phyloP scores from a whole-genome alignment of 345 rosid species.

The Turnera subulata region DNA sequence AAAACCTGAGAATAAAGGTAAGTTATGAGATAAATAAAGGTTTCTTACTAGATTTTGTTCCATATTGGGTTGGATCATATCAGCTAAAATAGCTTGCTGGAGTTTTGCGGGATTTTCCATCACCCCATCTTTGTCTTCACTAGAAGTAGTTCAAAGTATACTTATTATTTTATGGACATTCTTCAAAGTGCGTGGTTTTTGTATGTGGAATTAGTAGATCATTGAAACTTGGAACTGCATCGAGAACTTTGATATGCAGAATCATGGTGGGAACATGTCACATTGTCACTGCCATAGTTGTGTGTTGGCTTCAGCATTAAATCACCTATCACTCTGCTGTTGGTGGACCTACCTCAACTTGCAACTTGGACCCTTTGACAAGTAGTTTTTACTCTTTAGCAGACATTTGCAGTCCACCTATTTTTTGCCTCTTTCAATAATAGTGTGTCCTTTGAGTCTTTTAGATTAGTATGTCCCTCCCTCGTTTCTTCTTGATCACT shows the following conservation, averaged over 20 bases:
- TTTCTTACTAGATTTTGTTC: too few species aligned
- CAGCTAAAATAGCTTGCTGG: slow-evolving; percentile 10
- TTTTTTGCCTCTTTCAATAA: slow-evolving; percentile 10
- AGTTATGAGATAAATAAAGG: not conserved
- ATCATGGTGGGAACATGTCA: slow-evolving; percentile 26
- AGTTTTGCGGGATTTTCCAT: slow-evolving; percentile 6
- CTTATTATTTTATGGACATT: slow-evolving; percentile 21
- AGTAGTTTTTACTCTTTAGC: not conserved
- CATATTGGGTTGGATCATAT: slow-evolving; percentile 15
- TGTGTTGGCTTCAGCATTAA: slow-evolving; percentile 14
- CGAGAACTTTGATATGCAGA: slow-evolving; percentile 11
- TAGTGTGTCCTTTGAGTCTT: not conserved
- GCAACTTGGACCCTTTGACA: slow-evolving; percentile 19
- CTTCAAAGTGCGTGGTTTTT: slow-evolving; percentile 10
- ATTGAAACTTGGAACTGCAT: slow-evolving; percentile 21
- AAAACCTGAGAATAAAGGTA: not conserved
- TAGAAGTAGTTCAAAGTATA: slow-evolving; percentile 12
- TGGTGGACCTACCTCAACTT: slow-evolving; percentile 25
- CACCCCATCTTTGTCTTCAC: slow-evolving; percentile 25
- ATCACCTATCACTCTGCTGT: slow-evolving; percentile 13
- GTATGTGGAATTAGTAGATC: slow-evolving; percentile 17
- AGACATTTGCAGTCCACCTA: not conserved
- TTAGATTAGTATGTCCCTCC: too few species aligned
- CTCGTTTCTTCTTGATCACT: not conserved
- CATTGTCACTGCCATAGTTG: slow-evolving; percentile 17